These are phyloP conservation scores for Termitomyces bulborhizus DNA, from an alignment of 768 basidiomycete genomes.

Conservation along the genomic window DNA sequence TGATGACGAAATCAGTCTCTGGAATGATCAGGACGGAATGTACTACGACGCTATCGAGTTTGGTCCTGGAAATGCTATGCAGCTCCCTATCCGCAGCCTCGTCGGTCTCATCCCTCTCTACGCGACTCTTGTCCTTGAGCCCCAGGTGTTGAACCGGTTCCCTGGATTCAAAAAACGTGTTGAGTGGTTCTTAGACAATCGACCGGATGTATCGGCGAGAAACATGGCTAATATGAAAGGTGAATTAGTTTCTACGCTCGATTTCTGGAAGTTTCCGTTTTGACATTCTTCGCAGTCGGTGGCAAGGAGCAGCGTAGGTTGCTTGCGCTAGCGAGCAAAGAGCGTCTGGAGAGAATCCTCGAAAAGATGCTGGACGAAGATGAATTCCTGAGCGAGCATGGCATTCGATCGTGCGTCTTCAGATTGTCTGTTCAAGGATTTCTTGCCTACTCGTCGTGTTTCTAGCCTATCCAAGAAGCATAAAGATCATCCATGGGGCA, in stretches of 20 bases:
- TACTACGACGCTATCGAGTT: constrained; percentile 98
- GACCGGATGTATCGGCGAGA: constrained; percentile 78
- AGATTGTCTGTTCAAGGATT: neutral
- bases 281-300: constrained; percentile 21
- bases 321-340: constrained; percentile 87
- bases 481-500: constrained; percentile 90
- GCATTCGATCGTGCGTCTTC: constrained; percentile 80
- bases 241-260: constrained; percentile 18
- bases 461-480: constrained; percentile 82
- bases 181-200: constrained; percentile 97
- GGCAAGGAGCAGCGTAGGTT: constrained; percentile 86
- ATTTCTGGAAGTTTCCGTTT: neutral
- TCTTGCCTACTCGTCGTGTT: neutral
- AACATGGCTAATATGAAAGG: constrained; percentile 98
- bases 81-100: constrained; percentile 88
- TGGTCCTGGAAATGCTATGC: constrained; percentile 74
- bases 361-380: constrained; percentile 97
- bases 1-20: constrained; percentile 76
- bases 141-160: constrained; percentile 80
- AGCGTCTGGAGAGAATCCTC: constrained; percentile 79
- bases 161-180: constrained; percentile 98
- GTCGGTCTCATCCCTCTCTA: constrained; percentile 98
- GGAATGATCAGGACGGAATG: constrained; percentile 97
- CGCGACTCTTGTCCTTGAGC: constrained; percentile 91
- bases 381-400: constrained; percentile 94